phyloP scores from a whole-genome alignment of 805 yeast genomes.

The Hanseniaspora valbyensis region DNA sequence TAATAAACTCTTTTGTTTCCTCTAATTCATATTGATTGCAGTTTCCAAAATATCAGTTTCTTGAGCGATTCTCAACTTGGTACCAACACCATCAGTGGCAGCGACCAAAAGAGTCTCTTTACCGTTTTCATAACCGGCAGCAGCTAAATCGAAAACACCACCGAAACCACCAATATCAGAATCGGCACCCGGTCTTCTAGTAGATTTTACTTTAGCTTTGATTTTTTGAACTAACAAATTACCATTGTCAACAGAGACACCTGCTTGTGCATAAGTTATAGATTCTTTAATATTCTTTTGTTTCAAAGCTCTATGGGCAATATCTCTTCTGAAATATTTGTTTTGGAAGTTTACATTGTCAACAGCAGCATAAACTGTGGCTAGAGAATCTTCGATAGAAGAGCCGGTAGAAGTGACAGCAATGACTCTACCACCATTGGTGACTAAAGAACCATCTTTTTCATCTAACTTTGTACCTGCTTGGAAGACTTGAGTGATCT shows the following conservation, averaged over 20 bases:
- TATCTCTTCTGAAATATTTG: conserved; percentile 80
- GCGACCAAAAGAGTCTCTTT: conserved; percentile 78
- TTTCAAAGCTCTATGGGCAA: conserved; percentile 91
- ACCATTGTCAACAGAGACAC: conserved; percentile 96
- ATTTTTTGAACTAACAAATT: conserved; percentile 80
- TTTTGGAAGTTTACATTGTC: conserved; percentile 58
- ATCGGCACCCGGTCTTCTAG: conserved; percentile 92
- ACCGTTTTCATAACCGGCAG: conserved; percentile 64
- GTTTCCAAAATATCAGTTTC: conserved; percentile 79
- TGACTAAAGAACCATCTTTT: conserved; percentile 39
- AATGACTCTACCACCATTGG: conserved; percentile 94
- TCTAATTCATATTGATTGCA: no score
- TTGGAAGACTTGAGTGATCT: conserved; percentile 67
- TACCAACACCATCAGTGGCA: conserved; percentile 99
- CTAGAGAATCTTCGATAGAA: conserved; percentile 68
- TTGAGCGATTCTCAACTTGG: conserved; percentile 91
- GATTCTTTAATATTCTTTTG: conserved; percentile 31
- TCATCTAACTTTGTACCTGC: conserved; percentile 69
- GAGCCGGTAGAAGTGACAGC: conserved; percentile 82
- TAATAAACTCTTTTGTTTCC: no score
- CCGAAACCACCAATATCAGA: conserved; percentile 99
- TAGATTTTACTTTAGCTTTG: conserved; percentile 80
- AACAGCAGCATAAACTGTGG: conserved; percentile 77
- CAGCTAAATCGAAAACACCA: conserved; percentile 81
- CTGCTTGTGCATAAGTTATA: conserved; percentile 88